Conservation (phyloP, 2,329 filamentous ascomycete species). For the Venturiaceae sp. region DNA sequence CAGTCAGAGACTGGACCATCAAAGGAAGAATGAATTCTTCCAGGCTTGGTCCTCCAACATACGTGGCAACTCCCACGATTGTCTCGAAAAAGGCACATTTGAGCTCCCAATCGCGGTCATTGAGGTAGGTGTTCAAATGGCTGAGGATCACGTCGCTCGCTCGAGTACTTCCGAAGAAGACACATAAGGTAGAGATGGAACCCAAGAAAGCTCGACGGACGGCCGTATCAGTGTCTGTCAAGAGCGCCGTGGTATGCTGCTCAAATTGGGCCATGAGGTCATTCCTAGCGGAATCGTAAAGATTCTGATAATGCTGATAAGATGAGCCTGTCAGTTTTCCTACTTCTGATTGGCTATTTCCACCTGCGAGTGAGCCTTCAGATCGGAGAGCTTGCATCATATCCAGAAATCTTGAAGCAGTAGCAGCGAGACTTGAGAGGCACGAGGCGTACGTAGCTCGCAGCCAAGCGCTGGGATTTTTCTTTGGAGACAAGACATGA, state of each 20-base stretch:
- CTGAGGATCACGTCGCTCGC: constrained; percentile 94
- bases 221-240: constrained; percentile 76
- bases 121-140: constrained; percentile 93
- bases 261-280: constrained; percentile 82
- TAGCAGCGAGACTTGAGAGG: constrained; percentile 77
- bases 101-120: constrained; percentile 91
- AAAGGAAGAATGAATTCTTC: constrained; percentile 94
- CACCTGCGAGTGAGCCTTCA: constrained; percentile 61
- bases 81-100: constrained; percentile 96
- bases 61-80: constrained; percentile 84
- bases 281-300: constrained; percentile 78
- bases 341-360: constrained; percentile 72
- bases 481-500: constrained; percentile 41
- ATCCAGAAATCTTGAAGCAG: constrained; percentile 76
- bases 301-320: constrained; percentile 69
- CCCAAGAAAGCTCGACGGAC: constrained; percentile 86
- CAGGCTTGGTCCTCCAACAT: constrained; percentile 77
- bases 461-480: constrained; percentile 57
- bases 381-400: constrained; percentile 81
- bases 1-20: constrained; percentile 90
- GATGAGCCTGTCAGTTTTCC: constrained; percentile 57
- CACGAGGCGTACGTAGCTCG: constrained; percentile 90
- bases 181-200: constrained; percentile 83
- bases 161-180: constrained; percentile 88
- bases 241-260: constrained; percentile 74